phyloP scores from a whole-genome alignment of 345 rosid genomes.

The Citrus reticulata region DNA sequence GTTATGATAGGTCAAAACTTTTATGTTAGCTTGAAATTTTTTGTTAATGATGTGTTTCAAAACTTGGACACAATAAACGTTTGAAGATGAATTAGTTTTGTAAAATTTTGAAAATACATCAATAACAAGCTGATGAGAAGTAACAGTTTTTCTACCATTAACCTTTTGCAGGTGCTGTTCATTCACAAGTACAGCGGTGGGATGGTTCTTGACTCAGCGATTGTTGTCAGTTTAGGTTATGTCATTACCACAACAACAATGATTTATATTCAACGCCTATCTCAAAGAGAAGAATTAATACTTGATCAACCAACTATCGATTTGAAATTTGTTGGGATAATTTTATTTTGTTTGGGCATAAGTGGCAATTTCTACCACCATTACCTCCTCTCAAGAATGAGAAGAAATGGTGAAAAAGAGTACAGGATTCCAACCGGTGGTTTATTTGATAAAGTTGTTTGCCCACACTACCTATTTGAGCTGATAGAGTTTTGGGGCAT shows the following conservation, averaged over 20 bases:
- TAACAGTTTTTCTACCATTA: no score
- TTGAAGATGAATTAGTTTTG: no score
- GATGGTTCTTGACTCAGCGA: conserved; percentile 29
- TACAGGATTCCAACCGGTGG: conserved; percentile 72
- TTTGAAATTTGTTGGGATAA: conserved; percentile 36
- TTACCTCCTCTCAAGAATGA: conserved; percentile 50
- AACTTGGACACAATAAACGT: no score
- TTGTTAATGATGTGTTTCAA: no score
- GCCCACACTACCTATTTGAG: conserved; percentile 85
- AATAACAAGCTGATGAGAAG: no score
- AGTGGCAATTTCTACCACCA: conserved; percentile 83
- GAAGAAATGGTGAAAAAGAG: conserved; percentile 37
- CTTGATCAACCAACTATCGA: conserved; percentile 38
- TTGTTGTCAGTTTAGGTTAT: conserved; percentile 37
- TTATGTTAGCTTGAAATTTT: no score
- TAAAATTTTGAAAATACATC: no score
- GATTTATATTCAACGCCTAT: conserved; percentile 41
- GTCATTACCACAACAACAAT: conserved; percentile 28
- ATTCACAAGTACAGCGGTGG: conserved; percentile 64
- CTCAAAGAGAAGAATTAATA: conserved; percentile 18
- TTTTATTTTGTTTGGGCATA: conserved; percentile 52
- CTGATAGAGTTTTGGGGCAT: conserved; percentile 52
- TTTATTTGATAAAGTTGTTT: conserved; percentile 47
- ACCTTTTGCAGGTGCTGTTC: conserved; percentile 37
- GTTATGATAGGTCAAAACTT: no score